Base-by-base conservation (phyloP, 2,329 filamentous ascomycete species). In the Cladosporium sp. region DNA sequence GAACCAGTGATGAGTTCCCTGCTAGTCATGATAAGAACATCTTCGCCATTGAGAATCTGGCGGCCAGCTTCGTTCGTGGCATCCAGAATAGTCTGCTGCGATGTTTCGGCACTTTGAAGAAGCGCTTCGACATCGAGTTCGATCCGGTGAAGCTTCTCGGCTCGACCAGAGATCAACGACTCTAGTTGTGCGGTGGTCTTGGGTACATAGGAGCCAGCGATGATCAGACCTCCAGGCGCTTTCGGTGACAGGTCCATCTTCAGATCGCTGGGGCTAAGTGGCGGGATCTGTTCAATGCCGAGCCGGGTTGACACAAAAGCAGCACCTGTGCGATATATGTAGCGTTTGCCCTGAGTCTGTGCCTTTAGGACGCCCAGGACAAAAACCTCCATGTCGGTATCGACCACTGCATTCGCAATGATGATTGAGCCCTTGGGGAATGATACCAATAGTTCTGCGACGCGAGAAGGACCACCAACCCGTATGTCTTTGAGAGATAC, bases 21-120 rank as follows among this genome's bases (percentile, higher is more conserved):
- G 44, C 84, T 86, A 0, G 86, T 88, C 85, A 88, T 88, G 38
- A 88, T 76, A 0, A 88, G 76, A 0, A 86, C 84, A 59, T 88
- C 85, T 44, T 81, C 78, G 0, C 84, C 84, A 2, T 76, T 69
- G 1, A 72, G 69, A 7, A 87, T 78, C 51, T 64, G 59, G 10
- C 57, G 34, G 8, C 47, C 66, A 51, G 70, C 71, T 62, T 80
- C 70, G 0, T 74, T 64, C 1, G 82, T 79, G 0, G 81, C 80
- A 1, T 74, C 68, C 0, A 73, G 65, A 1, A 80, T 71, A 0
- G 82, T 77, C 24, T 80, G 73, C 1, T 71, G 71, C 0, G 78
- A 74, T 0, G 77, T 73, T 0, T 74, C 72, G 0, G 75, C 69
- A 0, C 80, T 81, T 14, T 78, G 67, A 1, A 87, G 78, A 0